Evolutionary conservation across 2,329 filamentous ascomycete genomes (phyloP), one percentile per base, ranked within the genome.

Genomic region (Escovopsis sp.): DNA sequence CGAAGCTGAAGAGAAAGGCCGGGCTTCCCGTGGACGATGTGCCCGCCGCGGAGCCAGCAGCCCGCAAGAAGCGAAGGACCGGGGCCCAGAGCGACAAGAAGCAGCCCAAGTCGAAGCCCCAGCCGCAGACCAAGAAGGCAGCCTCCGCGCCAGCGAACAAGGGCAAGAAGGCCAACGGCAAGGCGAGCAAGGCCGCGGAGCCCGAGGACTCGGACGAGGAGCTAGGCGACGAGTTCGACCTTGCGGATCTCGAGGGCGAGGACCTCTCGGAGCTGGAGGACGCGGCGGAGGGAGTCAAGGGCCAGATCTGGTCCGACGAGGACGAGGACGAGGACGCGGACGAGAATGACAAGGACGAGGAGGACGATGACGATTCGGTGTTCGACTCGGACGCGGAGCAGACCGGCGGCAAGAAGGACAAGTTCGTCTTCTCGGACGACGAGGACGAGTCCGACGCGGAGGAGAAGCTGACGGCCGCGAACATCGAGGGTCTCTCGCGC

Each of bases 401-500:
- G 15, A 26, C 8, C 35, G n/a, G 40, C 23, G 65, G 65, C 42
- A 57, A 63, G 60, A 57, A 70, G 63, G 58, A 72, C 50, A 61
- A 60, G 47, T 66, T 80, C 49, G 85, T 94, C 70, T 98, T 94
- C 70, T 96, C 91, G 0, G 91, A 96, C 49, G 89, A 96, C 56
- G 87, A 93, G 53, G 85, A 89, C 49, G 81, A 87, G 41, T 88
- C 83, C 1, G 86, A 93, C 53, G 81, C 78, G 5, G 86, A 94
- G 63, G 88, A 95, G 64, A 82, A 80, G 59, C 73, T 98, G 51
- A 98, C 86, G 41, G 88, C 88, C 2, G 91, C 91, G 48, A 98
- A 98, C 62, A 96, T 98, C 48, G 91, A 82, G 54, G 91, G 91
- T 45, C 68, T 98, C 43, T 88, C 89, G 43, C 73, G 79, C 53